Percentiles rank a stretch among this genome's conserved stretches.
These are phyloP conservation scores for Nymphaea thermarum DNA, from an alignment of 164 flowering plant genomes.

Conservation along the genomic window DNA sequence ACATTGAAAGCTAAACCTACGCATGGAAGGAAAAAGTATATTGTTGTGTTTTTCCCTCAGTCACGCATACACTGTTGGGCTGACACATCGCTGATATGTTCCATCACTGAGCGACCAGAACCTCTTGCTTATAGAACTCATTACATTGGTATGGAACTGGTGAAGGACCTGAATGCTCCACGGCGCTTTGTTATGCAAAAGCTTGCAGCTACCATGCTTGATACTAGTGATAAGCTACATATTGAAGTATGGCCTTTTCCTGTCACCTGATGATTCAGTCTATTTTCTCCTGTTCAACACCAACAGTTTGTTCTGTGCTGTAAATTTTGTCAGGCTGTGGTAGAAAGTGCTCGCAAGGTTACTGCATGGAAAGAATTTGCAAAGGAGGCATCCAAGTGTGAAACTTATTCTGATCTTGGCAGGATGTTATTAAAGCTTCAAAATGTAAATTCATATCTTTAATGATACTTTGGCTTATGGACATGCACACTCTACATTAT, in stretches of 20 bases:
- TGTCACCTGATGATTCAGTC: background rate
- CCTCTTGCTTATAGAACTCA: slow-evolving; percentile 71
- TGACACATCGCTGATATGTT: slow-evolving; percentile 57
- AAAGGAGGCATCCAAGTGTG: slow-evolving; percentile 66
- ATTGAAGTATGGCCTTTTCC: slow-evolving; percentile 39
- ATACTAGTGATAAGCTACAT: slow-evolving; percentile 59
- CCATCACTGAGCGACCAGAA: slow-evolving; percentile 63
- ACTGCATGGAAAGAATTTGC: slow-evolving; percentile 85
- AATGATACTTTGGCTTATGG: slow-evolving; percentile 3
- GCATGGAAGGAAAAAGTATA: slow-evolving; percentile 65
- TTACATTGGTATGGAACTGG: slow-evolving; percentile 54
- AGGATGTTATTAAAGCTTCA: slow-evolving; percentile 80
- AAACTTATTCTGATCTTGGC: slow-evolving; percentile 72
- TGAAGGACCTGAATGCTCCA: slow-evolving; percentile 68
- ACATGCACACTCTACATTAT: background rate
- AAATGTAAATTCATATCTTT: slow-evolving; percentile 36
- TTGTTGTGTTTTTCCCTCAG: slow-evolving; percentile 75
- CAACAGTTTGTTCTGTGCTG: background rate
- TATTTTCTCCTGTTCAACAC: background rate
- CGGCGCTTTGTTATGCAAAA: slow-evolving; percentile 75
- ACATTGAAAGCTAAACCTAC: slow-evolving; percentile 77
- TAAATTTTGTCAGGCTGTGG: slow-evolving; percentile 43
- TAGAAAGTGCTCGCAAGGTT: slow-evolving; percentile 58
- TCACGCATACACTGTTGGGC: slow-evolving; percentile 85
- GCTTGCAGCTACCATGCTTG: slow-evolving; percentile 65